A percentile compares a stretch with the other conserved stretches of the same genome.
Conservation (phyloP, 106 monocot genomes). For the Allium sativum region DNA sequence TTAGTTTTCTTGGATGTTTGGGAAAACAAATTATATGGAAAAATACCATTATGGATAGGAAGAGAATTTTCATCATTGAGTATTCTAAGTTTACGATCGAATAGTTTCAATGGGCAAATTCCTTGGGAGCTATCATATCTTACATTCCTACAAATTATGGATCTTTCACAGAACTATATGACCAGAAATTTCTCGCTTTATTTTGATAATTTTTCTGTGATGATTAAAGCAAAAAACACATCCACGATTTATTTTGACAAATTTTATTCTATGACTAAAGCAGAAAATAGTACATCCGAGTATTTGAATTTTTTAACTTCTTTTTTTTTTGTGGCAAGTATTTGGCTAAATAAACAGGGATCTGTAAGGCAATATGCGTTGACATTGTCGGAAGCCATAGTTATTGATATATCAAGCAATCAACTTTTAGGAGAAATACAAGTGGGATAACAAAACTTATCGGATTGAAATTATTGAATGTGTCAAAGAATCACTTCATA, state of each 20-base stretch:
- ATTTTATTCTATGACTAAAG: too few species aligned
- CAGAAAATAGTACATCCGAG: too few species aligned
- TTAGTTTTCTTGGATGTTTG: slow-evolving; percentile 17
- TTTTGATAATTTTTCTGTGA: neutral
- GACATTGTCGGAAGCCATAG: neutral
- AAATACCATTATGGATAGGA: slow-evolving; percentile 20
- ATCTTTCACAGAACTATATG: slow-evolving; percentile 19
- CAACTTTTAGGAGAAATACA: slow-evolving; percentile 3
- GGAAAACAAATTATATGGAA: slow-evolving; percentile 12
- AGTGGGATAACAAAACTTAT: neutral
- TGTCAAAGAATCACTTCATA: neutral
- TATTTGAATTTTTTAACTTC: neutral
- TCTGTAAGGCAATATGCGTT: neutral
- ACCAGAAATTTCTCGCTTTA: slow-evolving; percentile 7
- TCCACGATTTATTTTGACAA: too few species aligned
- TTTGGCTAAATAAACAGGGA: neutral
- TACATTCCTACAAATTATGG: slow-evolving; percentile 6
- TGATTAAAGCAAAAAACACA: neutral
- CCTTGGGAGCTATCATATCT: slow-evolving; percentile 7
- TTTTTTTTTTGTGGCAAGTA: neutral
- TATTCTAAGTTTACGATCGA: slow-evolving; percentile 5
- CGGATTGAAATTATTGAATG: neutral
- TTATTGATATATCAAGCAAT: slow-evolving; percentile 7
- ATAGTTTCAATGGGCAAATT: slow-evolving; percentile 3
- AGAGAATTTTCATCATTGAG: slow-evolving; percentile 5